A percentile compares a stretch with the other conserved stretches of the same genome.
These are phyloP conservation scores for Leucaena leucocephala DNA, from an alignment of 306 rosid species.

Conservation along the genomic window DNA sequence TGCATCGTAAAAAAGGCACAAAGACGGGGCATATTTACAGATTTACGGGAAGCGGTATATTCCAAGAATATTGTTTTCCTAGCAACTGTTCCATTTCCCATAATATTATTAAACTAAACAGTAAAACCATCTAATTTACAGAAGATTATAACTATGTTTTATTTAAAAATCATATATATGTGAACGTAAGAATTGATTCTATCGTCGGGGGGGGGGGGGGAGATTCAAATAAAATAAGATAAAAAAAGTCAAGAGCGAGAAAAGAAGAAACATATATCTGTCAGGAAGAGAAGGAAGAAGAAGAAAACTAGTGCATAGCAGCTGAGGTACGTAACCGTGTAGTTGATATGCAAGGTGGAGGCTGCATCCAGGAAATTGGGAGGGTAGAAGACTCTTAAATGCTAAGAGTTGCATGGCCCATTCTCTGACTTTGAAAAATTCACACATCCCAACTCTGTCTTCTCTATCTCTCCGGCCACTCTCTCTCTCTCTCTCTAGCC, in stretches of 20 bases:
- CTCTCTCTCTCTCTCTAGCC: constrained; percentile 17
- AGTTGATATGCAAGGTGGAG: neutral
- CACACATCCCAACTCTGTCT: neutral
- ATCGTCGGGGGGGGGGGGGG: no score
- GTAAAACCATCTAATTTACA: neutral
- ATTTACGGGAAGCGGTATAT: no score
- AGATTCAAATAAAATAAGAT: no score
- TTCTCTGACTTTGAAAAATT: neutral
- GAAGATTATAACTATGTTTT: no score
- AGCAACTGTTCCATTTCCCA: no score
- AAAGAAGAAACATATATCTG: no score
- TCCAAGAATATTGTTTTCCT: neutral
- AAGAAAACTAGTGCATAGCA: neutral
- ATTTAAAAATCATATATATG: no score
- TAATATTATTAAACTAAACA: no score
- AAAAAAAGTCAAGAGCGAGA: neutral
- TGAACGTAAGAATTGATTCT: no score
- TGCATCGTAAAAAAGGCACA: no score
- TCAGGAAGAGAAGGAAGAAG: neutral
- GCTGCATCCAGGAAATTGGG: neutral
- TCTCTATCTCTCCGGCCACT: constrained; percentile 41
- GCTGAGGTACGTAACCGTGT: neutral
- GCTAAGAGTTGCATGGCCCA: neutral
- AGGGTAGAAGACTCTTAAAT: neutral
- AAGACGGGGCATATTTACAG: no score